Base-by-base conservation (phyloP, 768 basidiomycete species). In the Leccinum subtestaceum region DNA sequence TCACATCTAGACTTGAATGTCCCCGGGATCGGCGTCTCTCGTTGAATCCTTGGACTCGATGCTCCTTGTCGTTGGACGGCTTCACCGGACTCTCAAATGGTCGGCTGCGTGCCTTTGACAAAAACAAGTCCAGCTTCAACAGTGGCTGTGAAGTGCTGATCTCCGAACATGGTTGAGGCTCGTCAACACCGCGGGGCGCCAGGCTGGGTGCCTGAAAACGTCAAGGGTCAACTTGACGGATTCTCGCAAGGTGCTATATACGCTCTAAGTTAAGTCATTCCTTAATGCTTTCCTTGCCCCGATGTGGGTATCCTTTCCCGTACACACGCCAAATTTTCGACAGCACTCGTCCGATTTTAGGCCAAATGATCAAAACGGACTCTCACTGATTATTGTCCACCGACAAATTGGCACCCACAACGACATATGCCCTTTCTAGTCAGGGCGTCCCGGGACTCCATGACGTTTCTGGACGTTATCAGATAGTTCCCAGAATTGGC, bases 151-250 rank as follows among this genome's bases (percentile, higher is more conserved):
- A 60, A 57, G 56, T 46, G 53, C 40, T 29, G 29, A 29, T 29
- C 29, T 29, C 29, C 29, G 29, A 29, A 29, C 29, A 29, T 56
- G 50, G 25, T 63, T 46, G 29, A 43, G 45, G 21, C 19, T 19
- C 19, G 53, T 23, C 38, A 51, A 45, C 43, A 53, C 59, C 54
- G 57, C 15, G 48, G 58, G 57, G 15, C 45, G 45, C 38, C 53
- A 60, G 17, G 23, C 12, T 17, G 53, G 56, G 48, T 57, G 55
- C 55, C 64, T 58, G 50, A 56, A 54, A 40, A 58, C 51, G 36
- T 55, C 48, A 46, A 29, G 17, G 6, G 38, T 32, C 19, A 15
- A 5, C 47, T 31, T 46, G 52, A 63, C 53, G 34, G 29, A 52
- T 55, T 32, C 53, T 58, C 23, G 21, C 50, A 40, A 49, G 23